These are phyloP conservation scores for Narthecium ossifragum DNA, from an alignment of 106 monocot genomes.

Conservation along the genomic window DNA sequence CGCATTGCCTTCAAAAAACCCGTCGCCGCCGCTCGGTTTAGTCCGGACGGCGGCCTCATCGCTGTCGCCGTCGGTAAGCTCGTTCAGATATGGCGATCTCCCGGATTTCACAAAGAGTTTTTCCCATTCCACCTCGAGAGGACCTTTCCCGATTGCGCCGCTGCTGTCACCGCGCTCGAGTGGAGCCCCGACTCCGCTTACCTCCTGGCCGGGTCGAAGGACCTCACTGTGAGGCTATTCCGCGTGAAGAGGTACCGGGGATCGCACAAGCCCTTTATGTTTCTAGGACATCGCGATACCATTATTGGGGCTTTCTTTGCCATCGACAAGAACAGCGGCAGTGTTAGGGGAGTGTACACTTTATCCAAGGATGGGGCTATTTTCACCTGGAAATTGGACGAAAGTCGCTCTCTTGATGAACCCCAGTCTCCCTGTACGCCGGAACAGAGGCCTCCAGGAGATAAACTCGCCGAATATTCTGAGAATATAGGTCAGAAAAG, in stretches of 20 bases:
- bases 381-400: slow-evolving; percentile 66
- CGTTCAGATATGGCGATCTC: slow-evolving; percentile 87
- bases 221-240: slow-evolving; percentile 62
- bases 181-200: slow-evolving; percentile 73
- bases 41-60: slow-evolving; percentile 62
- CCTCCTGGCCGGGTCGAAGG: slow-evolving; percentile 82
- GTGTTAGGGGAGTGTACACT: slow-evolving; percentile 43
- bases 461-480: not conserved
- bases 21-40: slow-evolving; percentile 55
- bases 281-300: slow-evolving; percentile 74
- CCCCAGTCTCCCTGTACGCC: slow-evolving; percentile 53
- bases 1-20: slow-evolving; percentile 64
- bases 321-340: slow-evolving; percentile 45
- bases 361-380: slow-evolving; percentile 80
- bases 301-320: slow-evolving; percentile 75
- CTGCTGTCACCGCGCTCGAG: slow-evolving; percentile 45
- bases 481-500: slow-evolving; percentile 20
- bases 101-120: slow-evolving; percentile 72
- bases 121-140: slow-evolving; percentile 75
- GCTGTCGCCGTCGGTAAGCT: slow-evolving; percentile 72
- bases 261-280: slow-evolving; percentile 48
- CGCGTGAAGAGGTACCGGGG: slow-evolving; percentile 22
- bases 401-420: slow-evolving; percentile 13
- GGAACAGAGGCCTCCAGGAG: slow-evolving; percentile 12
- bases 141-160: slow-evolving; percentile 49